These are phyloP conservation scores for Hypoxylon crocopeplum DNA, from an alignment of 495 filamentous ascomycete genomes.

Conservation along the genomic window DNA sequence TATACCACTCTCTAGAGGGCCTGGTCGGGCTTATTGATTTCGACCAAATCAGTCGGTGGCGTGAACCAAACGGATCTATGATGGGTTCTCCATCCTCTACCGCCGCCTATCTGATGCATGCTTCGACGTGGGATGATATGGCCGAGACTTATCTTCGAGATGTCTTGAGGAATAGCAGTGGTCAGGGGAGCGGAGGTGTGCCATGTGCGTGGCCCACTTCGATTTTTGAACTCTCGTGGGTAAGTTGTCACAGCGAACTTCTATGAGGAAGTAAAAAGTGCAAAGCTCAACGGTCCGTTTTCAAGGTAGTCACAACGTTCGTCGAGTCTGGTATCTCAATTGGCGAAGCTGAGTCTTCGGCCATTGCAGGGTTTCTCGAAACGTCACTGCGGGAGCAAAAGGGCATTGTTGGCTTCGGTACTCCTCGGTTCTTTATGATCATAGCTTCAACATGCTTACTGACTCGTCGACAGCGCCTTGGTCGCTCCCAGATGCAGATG, in stretches of 20 bases:
- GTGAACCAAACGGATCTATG: slow-evolving; percentile 51
- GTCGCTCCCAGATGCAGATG: slow-evolving; percentile 53
- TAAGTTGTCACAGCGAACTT: slow-evolving; percentile 4
- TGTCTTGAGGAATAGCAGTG: slow-evolving; percentile 10
- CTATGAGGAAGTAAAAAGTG: no score
- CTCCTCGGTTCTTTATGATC: slow-evolving; percentile 23
- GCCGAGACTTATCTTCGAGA: slow-evolving; percentile 44
- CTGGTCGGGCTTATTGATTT: slow-evolving; percentile 52
- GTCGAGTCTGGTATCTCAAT: not conserved
- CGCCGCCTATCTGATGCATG: slow-evolving; percentile 54
- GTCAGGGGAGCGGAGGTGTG: slow-evolving; percentile 32
- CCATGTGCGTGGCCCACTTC: slow-evolving; percentile 43
- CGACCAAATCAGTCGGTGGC: slow-evolving; percentile 45
- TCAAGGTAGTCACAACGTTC: not conserved
- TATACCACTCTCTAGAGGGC: slow-evolving; percentile 56
- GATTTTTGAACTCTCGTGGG: slow-evolving; percentile 49
- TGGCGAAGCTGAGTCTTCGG: not conserved
- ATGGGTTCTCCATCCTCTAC: slow-evolving; percentile 59
- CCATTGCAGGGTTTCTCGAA: not conserved
- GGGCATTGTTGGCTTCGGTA: slow-evolving; percentile 23
- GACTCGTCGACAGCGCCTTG: not conserved
- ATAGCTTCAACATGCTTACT: not conserved
- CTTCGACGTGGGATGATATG: slow-evolving; percentile 48
- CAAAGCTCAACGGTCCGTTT: no score
- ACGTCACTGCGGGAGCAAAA: not conserved